Evolutionary conservation across 306 rosid species (phyloP), one percentile per base, ranked within the genome.

Genomic region (Dalbergia oliveri): DNA sequence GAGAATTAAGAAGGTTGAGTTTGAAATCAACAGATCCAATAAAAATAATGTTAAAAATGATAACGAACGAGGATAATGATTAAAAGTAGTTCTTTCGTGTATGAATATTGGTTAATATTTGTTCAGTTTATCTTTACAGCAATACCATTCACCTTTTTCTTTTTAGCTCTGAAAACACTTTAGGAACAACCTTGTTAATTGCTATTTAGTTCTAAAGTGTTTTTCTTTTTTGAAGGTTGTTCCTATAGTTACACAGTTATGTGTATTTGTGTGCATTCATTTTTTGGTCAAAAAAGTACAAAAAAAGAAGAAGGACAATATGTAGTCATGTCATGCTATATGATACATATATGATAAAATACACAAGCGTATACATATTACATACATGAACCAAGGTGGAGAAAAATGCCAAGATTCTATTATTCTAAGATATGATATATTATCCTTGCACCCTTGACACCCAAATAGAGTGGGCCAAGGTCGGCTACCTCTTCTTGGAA

Each of bases 401-500:
- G 58, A 58, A 44, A 59, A 72, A 43, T 11, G 58, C 31, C 18
- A 14, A 15, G 14, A 82, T 64, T 49, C 3, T 5, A 69, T 69
- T 70, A 75, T 81, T 47, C 2, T 5, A 76, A 77, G 81, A 69
- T 82, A 75, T 19, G 54, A 66, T 51, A 77, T 10, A 66, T 18
- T 66, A 67, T 9, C 4, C 63, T 23, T 31, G 69, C 8, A 12
- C 37, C 31, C 43, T 66, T 50, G 71, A 43, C 67, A 63, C 50
- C 53, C 5, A 72, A 53, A 31, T 11, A 44, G 37, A 16, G 81
- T 67, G 81, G 85, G 81, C 66, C 74, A 72, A 72, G 72, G 81
- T 82, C 79, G 89, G 88, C 84, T 75, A 81, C 71, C 54, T 60
- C 16, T 79, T 63, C 75, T 72, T 64, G 65, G 69, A 76, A 80